A percentile compares a stretch with the other conserved stretches of the same genome.
Conservation (phyloP, 495 filamentous ascomycete genomes). For the Schizothecium vesticola region DNA sequence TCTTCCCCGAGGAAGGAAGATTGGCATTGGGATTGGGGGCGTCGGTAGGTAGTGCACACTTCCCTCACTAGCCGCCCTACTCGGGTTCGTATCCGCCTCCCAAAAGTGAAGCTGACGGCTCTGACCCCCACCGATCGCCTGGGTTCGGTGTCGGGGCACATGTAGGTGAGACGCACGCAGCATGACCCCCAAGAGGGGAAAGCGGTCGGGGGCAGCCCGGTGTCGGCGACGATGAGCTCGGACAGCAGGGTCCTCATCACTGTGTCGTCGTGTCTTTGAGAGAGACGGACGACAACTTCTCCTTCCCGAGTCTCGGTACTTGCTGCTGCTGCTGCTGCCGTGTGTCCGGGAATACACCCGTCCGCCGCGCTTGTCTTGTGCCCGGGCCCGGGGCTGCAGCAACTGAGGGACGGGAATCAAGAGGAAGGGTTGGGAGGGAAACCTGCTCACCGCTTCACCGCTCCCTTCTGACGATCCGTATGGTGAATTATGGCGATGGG, state of each 20-base stretch:
- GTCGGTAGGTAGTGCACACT: neutral
- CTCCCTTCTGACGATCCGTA: neutral
- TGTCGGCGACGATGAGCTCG: neutral
- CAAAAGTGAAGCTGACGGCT: neutral
- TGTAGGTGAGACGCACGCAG: neutral
- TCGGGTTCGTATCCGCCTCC: neutral
- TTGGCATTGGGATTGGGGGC: neutral
- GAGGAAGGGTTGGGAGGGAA: neutral
- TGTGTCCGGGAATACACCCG: conserved; percentile 6
- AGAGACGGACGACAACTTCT: neutral
- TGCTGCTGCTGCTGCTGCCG: neutral
- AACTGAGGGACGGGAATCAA: neutral
- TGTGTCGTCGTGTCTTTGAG: neutral
- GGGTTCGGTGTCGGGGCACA: neutral
- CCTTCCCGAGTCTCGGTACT: neutral
- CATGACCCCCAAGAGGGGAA: neutral
- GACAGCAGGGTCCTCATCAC: neutral
- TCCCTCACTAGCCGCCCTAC: no score
- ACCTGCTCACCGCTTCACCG: neutral
- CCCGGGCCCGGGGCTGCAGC: neutral
- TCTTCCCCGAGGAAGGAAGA: neutral
- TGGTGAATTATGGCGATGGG: neutral
- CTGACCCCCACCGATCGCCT: neutral
- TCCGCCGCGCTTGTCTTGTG: neutral
- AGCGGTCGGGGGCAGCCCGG: neutral